Conservation (phyloP, 257 asterid genomes). For the Przewalskia tangutica region DNA sequence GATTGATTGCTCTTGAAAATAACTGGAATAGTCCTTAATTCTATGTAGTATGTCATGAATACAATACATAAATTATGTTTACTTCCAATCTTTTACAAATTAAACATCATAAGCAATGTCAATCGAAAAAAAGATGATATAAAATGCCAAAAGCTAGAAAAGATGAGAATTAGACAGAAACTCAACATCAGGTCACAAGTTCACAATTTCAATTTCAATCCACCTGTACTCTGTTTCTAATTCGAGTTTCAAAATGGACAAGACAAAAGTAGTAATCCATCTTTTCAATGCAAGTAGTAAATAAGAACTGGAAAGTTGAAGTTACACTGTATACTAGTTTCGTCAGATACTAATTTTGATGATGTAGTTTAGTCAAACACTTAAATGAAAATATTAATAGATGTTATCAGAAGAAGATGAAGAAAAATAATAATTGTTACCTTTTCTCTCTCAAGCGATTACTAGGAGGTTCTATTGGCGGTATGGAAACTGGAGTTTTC, state of each 20-base stretch:
- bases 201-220: background rate
- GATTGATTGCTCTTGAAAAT: background rate
- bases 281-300: background rate
- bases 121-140: background rate
- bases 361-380: background rate
- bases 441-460: conserved; percentile 63
- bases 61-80: background rate
- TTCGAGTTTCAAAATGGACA: background rate
- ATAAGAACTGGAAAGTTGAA: background rate
- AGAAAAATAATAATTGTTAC: conserved; percentile 21
- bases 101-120: background rate
- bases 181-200: background rate
- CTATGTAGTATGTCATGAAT: background rate
- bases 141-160: background rate
- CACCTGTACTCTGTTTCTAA: background rate
- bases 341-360: background rate
- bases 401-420: background rate
- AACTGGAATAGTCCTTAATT: background rate
- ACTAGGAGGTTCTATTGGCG: conserved; percentile 72
- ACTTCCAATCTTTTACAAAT: background rate
- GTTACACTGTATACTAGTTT: background rate
- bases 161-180: background rate
- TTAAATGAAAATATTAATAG: background rate
- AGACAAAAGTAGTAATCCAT: background rate
- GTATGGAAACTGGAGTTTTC: conserved; percentile 49